phyloP scores from a whole-genome alignment of 129 eudicot genomes.

The Pittosporum tobira region DNA sequence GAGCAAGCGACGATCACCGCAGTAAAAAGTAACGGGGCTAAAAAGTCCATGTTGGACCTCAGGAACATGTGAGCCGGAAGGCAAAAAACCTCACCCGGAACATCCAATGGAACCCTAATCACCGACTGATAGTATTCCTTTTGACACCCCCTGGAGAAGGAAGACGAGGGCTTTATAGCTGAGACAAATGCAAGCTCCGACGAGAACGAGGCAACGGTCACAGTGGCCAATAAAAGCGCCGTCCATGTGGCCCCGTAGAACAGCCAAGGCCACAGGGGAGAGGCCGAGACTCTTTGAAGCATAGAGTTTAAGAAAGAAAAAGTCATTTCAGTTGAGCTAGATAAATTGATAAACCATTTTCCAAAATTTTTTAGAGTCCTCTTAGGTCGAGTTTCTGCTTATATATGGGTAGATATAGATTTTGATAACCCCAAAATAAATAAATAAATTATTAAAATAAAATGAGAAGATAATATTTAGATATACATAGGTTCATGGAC shows the following conservation, averaged over 20 bases:
- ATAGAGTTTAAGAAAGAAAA: conserved; percentile 27
- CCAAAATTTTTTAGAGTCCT: too few species aligned
- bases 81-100: conserved; percentile 48
- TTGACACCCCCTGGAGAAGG: conserved; percentile 42
- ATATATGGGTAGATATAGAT: neutral
- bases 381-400: too few species aligned
- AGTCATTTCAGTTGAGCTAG: too few species aligned
- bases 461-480: too few species aligned
- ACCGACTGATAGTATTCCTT: conserved; percentile 26
- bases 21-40: conserved; percentile 81
- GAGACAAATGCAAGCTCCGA: conserved; percentile 56
- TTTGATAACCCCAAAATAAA: too few species aligned
- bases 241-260: conserved; percentile 68
- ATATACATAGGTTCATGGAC: neutral
- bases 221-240: conserved; percentile 38
- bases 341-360: too few species aligned
- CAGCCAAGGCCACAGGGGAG: conserved; percentile 41
- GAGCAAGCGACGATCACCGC: conserved; percentile 62
- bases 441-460: too few species aligned
- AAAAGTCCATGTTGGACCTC: conserved; percentile 49
- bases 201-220: conserved; percentile 51
- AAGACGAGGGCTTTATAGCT: too few species aligned
- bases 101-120: conserved; percentile 61
- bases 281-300: conserved; percentile 18
- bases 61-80: conserved; percentile 37